Evolutionary conservation across 352 stramenopile genomes (phyloP), one percentile per base, ranked within the genome.

Genomic region (Globisporangium iwayamae): DNA sequence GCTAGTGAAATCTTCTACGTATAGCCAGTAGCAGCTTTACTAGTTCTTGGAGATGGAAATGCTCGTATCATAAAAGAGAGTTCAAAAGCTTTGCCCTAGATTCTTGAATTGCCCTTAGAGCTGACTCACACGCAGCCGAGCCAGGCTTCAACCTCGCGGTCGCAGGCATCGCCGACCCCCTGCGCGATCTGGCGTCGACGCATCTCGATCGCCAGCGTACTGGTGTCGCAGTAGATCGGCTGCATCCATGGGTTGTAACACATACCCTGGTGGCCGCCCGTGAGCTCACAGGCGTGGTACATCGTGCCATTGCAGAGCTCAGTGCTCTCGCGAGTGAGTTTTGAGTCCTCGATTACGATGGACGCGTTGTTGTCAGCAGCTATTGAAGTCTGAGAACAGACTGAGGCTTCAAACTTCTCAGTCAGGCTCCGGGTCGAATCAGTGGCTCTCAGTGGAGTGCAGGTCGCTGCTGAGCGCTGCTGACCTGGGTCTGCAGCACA

Each of bases 231-330:
- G 11, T 68, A 63, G 3, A 81, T 69, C 0, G 60, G 57, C 64
- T 73, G 75, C 48, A 75, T 70, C 16, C 66, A 46, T 2, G 54
- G 68, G 9, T 76, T 65, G 43, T 71, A 78, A 56, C 75, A 80
- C 66, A 80, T 80, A 1, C 67, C 67, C 11, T 32, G 3, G 47
- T 69, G 56, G 1, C 53, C 63, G 25, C 20, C 59, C 2, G 54
- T 11, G 28, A 69, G 34, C 2, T 36, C 39, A 41, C 78, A 84
- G 52, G 76, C 46, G n/a, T 71, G 67, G 56, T 76, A 83, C 34
- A 83, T 54, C 3, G 63, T 76, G 1, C 77, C 77, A 45, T 80
- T 72, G 67, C 74, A 85, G 11, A 70, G 56, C 8, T 63, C 52
- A 61, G 77, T 71, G 20, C 56, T 66, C 9, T n/a, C 57, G 7